Evolutionary conservation across 2,329 filamentous ascomycete genomes (phyloP).

Genomic region (Aspergillus carbonarius): DNA sequence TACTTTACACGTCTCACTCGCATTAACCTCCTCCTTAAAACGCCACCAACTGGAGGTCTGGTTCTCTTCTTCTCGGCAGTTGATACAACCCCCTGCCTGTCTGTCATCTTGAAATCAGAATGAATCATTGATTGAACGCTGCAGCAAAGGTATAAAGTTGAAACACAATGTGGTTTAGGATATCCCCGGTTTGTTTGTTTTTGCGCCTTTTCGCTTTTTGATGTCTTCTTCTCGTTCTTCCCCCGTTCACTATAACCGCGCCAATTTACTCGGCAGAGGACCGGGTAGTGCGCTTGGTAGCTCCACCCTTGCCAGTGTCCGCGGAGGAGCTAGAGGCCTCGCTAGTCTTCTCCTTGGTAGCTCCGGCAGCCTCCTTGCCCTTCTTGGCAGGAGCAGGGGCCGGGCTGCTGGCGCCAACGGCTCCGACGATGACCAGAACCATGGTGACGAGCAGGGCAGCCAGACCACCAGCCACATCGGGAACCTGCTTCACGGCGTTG

Average conservation of each 20-base stretch:
- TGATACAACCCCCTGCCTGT: background rate
- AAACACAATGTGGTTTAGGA: constrained; percentile 1
- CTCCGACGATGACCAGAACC: constrained; percentile 67
- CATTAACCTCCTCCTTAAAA: background rate
- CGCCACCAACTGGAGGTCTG: background rate
- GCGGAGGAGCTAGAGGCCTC: constrained; percentile 61
- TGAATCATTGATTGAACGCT: constrained; percentile 11
- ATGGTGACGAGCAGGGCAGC: constrained; percentile 68
- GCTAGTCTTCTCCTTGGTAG: constrained; percentile 64
- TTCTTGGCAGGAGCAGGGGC: constrained; percentile 68
- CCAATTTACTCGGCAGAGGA: constrained; percentile 39
- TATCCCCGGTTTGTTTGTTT: background rate
- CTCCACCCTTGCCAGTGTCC: constrained; percentile 72
- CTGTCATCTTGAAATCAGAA: background rate
- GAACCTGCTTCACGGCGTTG: constrained; percentile 82
- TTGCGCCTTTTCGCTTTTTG: background rate
- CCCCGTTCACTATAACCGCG: background rate
- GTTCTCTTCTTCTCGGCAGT: background rate
- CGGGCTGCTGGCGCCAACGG: constrained; percentile 63
- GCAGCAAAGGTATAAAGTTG: constrained; percentile 9
- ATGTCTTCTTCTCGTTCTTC: background rate
- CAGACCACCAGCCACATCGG: constrained; percentile 82
- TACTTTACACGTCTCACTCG: constrained; percentile 6
- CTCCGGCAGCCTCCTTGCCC: constrained; percentile 68
- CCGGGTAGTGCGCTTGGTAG: constrained; percentile 60